Conservation (phyloP, 1,139 yeast species). For the Diutina scorzettiae region DNA sequence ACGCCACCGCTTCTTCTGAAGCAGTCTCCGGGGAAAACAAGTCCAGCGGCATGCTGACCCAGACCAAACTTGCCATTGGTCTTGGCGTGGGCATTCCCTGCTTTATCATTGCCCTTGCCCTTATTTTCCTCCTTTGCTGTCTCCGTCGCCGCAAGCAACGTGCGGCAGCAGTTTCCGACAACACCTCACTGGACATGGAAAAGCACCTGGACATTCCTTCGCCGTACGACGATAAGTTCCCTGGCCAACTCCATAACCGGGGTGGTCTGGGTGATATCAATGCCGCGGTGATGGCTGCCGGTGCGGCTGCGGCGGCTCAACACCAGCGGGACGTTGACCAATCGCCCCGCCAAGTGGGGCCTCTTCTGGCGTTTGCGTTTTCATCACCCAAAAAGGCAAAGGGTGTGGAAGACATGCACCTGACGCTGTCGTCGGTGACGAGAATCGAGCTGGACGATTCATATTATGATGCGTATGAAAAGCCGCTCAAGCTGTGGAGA, state of each 20-base stretch:
- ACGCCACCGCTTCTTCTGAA: slow-evolving; percentile 16
- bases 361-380: background rate
- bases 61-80: slow-evolving; percentile 61
- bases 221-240: slow-evolving; percentile 4
- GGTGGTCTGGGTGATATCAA: background rate
- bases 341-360: background rate
- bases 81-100: slow-evolving; percentile 81
- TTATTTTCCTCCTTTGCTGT: slow-evolving; percentile 44
- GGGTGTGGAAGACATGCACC: slow-evolving; percentile 7
- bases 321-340: background rate
- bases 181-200: background rate
- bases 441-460: slow-evolving; percentile 23
- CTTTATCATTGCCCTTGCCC: slow-evolving; percentile 29
- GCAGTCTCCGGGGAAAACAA: slow-evolving; percentile 13
- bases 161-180: background rate
- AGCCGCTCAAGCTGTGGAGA: slow-evolving; percentile 68
- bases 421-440: slow-evolving; percentile 25
- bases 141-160: slow-evolving; percentile 29
- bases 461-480: slow-evolving; percentile 25
- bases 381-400: background rate
- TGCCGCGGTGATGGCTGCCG: slow-evolving; percentile 4
- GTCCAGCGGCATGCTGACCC: slow-evolving; percentile 13
- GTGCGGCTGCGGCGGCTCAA: slow-evolving; percentile 4
- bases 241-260: background rate
- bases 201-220: slow-evolving; percentile 4